These are phyloP conservation scores for Angomonas ambiguus DNA, from an alignment of 208 protist genomes.

Conservation along the genomic window DNA sequence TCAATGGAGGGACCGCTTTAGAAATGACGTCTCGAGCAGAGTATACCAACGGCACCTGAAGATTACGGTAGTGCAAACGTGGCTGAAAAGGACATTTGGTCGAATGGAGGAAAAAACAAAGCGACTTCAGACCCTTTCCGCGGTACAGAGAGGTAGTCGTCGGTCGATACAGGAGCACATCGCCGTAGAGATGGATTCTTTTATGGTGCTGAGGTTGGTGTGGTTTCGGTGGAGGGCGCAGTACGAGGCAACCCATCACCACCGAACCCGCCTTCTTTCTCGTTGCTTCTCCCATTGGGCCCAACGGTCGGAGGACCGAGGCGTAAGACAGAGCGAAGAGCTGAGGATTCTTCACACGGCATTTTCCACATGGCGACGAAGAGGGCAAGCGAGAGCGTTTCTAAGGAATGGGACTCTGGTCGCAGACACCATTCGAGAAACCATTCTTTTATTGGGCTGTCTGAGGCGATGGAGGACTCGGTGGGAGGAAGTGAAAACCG, in stretches of 20 bases:
- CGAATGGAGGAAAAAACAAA: background rate
- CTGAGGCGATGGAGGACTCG: constrained; percentile 57
- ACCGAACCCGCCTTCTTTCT: background rate
- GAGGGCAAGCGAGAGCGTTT: constrained; percentile 1
- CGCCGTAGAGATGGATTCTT: background rate
- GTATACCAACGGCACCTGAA: background rate
- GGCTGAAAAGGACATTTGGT: background rate
- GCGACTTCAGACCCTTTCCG: background rate
- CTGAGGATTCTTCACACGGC: background rate
- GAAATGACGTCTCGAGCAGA: background rate
- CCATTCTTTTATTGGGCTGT: constrained; percentile 50
- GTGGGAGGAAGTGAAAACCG: constrained; percentile 21
- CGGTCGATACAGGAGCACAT: background rate
- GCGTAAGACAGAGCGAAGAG: constrained; percentile 1
- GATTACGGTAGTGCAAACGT: background rate
- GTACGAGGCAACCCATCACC: constrained; percentile 9
- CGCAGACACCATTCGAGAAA: constrained; percentile 67
- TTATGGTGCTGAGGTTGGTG: background rate
- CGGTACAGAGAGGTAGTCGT: background rate
- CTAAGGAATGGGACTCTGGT: constrained; percentile 24
- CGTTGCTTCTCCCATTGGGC: constrained; percentile 15
- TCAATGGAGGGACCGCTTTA: background rate
- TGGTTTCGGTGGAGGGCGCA: background rate
- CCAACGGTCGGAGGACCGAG: constrained; percentile 1
- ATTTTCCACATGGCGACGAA: constrained; percentile 8